phyloP scores from a whole-genome alignment of 495 filamentous ascomycete genomes.

The Oleoguttula mirabilis region DNA sequence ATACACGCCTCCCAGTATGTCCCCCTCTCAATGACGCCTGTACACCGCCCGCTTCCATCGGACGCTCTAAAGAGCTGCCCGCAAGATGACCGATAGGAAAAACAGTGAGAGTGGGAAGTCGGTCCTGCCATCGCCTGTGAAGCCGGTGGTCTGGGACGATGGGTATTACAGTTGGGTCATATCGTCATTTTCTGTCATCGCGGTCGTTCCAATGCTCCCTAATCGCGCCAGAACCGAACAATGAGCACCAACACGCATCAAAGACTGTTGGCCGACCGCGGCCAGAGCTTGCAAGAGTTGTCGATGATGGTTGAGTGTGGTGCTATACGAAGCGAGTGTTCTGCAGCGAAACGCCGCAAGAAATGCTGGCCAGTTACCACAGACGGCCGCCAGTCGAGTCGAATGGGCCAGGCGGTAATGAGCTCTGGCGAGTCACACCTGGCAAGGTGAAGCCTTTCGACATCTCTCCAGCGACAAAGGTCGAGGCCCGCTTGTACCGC shows the following conservation, averaged over 20 bases:
- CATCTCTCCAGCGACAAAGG: slow-evolving; percentile 65
- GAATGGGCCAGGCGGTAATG: not conserved
- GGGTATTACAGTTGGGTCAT: slow-evolving; percentile 11
- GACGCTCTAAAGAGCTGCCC: too few relatives aligned
- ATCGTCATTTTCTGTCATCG: slow-evolving; percentile 11
- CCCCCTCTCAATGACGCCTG: too few relatives aligned
- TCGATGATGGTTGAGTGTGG: too few relatives aligned
- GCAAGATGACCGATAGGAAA: too few relatives aligned
- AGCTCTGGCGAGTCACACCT: not conserved
- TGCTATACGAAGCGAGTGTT: not conserved
- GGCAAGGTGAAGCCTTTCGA: slow-evolving; percentile 38
- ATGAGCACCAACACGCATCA: not conserved
- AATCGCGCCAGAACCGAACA: not conserved
- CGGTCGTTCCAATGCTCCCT: slow-evolving; percentile 8
- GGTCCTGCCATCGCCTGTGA: not conserved
- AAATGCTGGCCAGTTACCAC: slow-evolving; percentile 6
- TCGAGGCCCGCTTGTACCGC: slow-evolving; percentile 69
- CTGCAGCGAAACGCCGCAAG: not conserved
- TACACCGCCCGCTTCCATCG: too few relatives aligned
- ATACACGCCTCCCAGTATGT: too few relatives aligned
- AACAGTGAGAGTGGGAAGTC: slow-evolving; percentile 6
- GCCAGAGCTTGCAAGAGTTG: not conserved
- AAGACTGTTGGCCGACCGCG: not conserved
- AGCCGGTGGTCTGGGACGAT: not conserved
- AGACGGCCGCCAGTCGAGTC: slow-evolving; percentile 4